phyloP scores from a whole-genome alignment of 495 filamentous ascomycete genomes.

The Neurospora tetrasperma region DNA sequence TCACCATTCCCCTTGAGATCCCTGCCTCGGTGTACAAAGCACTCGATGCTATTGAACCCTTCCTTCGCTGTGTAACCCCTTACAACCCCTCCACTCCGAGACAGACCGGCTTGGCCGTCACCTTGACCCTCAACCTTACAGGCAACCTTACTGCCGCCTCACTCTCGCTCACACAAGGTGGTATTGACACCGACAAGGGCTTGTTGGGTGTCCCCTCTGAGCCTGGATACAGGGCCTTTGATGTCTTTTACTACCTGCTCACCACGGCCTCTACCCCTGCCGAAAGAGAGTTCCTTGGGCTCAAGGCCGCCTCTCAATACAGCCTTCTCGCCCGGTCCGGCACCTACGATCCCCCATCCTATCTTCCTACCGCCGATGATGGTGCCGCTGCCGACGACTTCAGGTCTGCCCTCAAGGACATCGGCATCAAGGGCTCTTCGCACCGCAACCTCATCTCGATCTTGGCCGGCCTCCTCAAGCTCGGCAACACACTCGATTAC shows the following conservation, averaged over 20 bases:
- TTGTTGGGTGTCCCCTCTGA: slow-evolving; percentile 72
- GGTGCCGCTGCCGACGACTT: slow-evolving; percentile 89
- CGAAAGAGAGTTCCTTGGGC: slow-evolving; percentile 81
- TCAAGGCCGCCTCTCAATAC: slow-evolving; percentile 73
- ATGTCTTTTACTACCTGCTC: slow-evolving; percentile 94
- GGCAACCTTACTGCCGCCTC: slow-evolving; percentile 68
- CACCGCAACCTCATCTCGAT: slow-evolving; percentile 73
- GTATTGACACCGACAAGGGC: slow-evolving; percentile 75
- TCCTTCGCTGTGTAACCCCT: slow-evolving; percentile 77
- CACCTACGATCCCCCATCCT: slow-evolving; percentile 80
- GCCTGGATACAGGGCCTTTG: slow-evolving; percentile 84
- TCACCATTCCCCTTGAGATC: slow-evolving; percentile 65
- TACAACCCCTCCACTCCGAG: slow-evolving; percentile 77
- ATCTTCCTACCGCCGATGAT: slow-evolving; percentile 90
- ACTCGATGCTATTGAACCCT: slow-evolving; percentile 69
- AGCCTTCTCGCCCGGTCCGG: slow-evolving; percentile 67
- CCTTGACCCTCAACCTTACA: slow-evolving; percentile 68
- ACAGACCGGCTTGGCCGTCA: slow-evolving; percentile 70
- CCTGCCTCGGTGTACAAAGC: slow-evolving; percentile 65
- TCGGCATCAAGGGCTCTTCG: slow-evolving; percentile 82
- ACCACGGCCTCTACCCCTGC: slow-evolving; percentile 82
- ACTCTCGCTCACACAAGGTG: slow-evolving; percentile 72
- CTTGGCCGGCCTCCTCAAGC: slow-evolving; percentile 77
- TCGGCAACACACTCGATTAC: slow-evolving; percentile 82
- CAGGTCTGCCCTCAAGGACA: slow-evolving; percentile 65